Evolutionary conservation across 805 yeast species (phyloP).

Genomic region (Candida pseudofarinosa): DNA sequence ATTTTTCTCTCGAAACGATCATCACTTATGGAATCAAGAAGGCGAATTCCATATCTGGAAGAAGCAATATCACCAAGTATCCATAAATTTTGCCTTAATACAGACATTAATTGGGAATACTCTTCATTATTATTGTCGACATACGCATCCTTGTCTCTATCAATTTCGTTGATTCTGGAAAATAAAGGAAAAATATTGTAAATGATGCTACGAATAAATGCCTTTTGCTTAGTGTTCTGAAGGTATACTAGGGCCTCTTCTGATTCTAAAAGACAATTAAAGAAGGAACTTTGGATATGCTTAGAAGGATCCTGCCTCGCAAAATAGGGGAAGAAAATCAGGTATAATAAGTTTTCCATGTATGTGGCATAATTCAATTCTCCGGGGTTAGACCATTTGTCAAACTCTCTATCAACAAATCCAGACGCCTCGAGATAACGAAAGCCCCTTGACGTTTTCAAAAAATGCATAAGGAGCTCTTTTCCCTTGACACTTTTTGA

Average conservation of each 20-base stretch:
- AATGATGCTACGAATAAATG: constrained; percentile 39
- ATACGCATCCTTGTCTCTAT: constrained; percentile 6
- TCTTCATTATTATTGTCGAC: background rate
- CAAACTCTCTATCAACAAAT: constrained; percentile 62
- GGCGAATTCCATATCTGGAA: constrained; percentile 59
- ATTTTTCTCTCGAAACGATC: constrained; percentile 16
- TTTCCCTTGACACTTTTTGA: constrained; percentile 25
- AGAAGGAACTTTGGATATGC: constrained; percentile 43
- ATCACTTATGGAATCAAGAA: constrained; percentile 30
- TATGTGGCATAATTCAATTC: constrained; percentile 44
- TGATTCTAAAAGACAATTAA: constrained; percentile 74
- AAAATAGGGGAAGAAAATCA: constrained; percentile 21
- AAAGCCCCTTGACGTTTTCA: constrained; percentile 69
- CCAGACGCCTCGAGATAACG: constrained; percentile 54
- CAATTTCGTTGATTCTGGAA: constrained; percentile 8
- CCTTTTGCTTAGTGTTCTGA: constrained; percentile 35
- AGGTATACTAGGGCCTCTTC: constrained; percentile 72
- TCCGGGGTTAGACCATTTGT: constrained; percentile 55
- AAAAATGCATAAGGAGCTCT: constrained; percentile 54
- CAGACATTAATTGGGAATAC: background rate
- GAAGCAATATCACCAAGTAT: constrained; percentile 81
- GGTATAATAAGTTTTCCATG: constrained; percentile 39
- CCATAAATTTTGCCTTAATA: constrained; percentile 77
- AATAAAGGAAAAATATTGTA: constrained; percentile 9
- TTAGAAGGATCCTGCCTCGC: background rate